A percentile compares a stretch with the other conserved stretches of the same genome.
phyloP scores from a whole-genome alignment of 164 flowering plant species.

The Kingdonia uniflora region DNA sequence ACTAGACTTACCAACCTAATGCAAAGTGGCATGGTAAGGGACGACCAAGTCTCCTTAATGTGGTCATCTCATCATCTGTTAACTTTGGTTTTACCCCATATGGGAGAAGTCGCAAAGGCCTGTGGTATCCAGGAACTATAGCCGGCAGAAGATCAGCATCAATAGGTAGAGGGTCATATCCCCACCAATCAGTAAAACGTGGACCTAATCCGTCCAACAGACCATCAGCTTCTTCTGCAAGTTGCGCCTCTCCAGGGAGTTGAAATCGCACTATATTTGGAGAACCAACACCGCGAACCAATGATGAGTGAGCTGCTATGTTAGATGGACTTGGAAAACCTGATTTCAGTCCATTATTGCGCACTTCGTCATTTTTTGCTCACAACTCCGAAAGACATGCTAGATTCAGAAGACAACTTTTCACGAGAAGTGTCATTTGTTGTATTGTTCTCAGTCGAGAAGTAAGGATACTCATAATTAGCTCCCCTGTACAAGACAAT shows the following conservation, averaged over 20 bases:
- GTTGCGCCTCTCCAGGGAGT: conserved; percentile 71
- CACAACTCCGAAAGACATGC: conserved; percentile 11
- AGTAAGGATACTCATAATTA: conserved; percentile 82
- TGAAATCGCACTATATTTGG: conserved; percentile 64
- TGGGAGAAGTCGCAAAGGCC: conserved; percentile 93
- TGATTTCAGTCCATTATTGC: conserved; percentile 16
- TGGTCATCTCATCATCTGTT: conserved; percentile 90
- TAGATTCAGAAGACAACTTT: conserved; percentile 9
- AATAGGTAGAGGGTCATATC: conserved; percentile 82
- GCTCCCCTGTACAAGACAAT: conserved; percentile 77
- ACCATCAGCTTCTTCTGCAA: conserved; percentile 66
- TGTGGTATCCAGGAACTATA: conserved; percentile 63
- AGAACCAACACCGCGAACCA: conserved; percentile 71
- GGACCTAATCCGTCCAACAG: conserved; percentile 91
- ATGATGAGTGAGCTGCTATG: conserved; percentile 17
- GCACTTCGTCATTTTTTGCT: conserved; percentile 8
- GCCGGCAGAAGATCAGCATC: conserved; percentile 97
- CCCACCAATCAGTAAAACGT: conserved; percentile 97
- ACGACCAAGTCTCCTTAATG: conserved; percentile 68
- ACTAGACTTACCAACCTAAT: conserved; percentile 41
- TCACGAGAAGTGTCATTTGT: conserved; percentile 16
- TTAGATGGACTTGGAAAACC: conserved; percentile 11
- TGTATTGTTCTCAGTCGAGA: conserved; percentile 21
- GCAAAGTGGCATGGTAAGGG: conserved; percentile 91
- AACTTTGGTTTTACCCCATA: conserved; percentile 70